Conservation (phyloP, 331 rosid genomes). For the Prunus yedoensis region DNA sequence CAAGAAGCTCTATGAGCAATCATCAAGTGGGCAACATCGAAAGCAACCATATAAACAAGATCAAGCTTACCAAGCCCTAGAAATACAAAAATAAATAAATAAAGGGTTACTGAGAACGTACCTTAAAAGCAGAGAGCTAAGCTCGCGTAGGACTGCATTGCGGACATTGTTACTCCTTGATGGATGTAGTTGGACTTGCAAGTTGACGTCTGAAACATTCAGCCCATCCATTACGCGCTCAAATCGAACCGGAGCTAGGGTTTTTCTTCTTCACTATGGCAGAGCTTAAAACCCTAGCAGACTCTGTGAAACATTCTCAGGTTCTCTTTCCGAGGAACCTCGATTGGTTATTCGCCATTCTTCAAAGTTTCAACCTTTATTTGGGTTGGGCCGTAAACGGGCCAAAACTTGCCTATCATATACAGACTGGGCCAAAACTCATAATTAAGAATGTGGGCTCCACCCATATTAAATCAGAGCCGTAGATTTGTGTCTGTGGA, state of each 20-base stretch:
- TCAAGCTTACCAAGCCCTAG: neutral
- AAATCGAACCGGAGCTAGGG: slow-evolving; percentile 4
- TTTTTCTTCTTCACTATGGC: no score
- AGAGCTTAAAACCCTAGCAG: slow-evolving; percentile 5
- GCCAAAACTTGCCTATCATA: neutral
- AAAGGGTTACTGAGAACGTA: neutral
- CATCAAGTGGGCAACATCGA: neutral
- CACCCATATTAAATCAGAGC: neutral
- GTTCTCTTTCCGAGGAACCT: neutral
- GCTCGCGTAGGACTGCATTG: slow-evolving; percentile 5
- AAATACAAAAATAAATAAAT: neutral
- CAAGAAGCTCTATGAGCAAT: neutral
- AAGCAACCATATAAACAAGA: neutral
- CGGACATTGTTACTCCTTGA: neutral
- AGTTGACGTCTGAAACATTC: neutral
- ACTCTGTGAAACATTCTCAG: neutral
- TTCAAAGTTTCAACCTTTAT: neutral
- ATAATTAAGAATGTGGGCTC: neutral
- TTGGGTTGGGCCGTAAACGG: neutral
- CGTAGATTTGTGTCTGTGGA: neutral
- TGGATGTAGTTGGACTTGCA: neutral
- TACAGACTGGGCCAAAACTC: neutral
- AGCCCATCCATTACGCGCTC: slow-evolving; percentile 2
- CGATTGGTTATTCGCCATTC: neutral
- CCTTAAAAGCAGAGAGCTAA: slow-evolving; percentile 2